Evolutionary conservation across 169 alveolate genomes (phyloP), one percentile per base, ranked within the genome.

Genomic region (Plasmodium sp.): DNA sequence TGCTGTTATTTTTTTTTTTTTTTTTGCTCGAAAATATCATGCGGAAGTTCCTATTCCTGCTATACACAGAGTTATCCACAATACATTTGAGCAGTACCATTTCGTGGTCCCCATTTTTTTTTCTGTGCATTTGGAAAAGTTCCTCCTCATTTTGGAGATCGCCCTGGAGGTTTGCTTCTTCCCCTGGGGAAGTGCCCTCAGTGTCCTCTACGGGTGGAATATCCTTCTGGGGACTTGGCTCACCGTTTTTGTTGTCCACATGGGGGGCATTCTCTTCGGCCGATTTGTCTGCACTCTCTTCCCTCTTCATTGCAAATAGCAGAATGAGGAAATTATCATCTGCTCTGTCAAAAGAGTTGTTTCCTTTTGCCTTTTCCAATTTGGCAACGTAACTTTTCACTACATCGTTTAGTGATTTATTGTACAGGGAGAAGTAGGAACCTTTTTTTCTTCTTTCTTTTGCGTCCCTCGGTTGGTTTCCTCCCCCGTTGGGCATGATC

Each of bases 11-110:
- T 82, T 81, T 92, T 33, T 92, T 92, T 83, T 92, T 92, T 54
- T 92, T 92, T 83, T 92, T 92, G 33, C 92, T 92, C n/a, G 95
- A 92, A 92, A 92, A 92, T 33, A 92, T 82, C 84, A 92, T 72
- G 39, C 95, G 84, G 62, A 92, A 92, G 62, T 92, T 92, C 31
- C 95, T 33, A n/a, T 92, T 92, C 45, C 62, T 92, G 48, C 95
- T 92, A 82, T 92, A 92, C 31, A 92, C 95, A 7, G 95, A 92
- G 27, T 56, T 81, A n/a, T 92, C 95, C 54, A 92, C 84, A 36
- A 92, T 83, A 33, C 95, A 92, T 72, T 82, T 81, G 72, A 92
- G 77, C 67, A 83, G 18, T 7, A 80, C n/a, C 45, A 36, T 27
- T 41, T 90, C 79, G 0, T 45, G 48, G 12, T 79, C 16, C 0